Evolutionary conservation across 1,284 basidiomycete species (phyloP).

Genomic region (Cryptococcus sp.): DNA sequence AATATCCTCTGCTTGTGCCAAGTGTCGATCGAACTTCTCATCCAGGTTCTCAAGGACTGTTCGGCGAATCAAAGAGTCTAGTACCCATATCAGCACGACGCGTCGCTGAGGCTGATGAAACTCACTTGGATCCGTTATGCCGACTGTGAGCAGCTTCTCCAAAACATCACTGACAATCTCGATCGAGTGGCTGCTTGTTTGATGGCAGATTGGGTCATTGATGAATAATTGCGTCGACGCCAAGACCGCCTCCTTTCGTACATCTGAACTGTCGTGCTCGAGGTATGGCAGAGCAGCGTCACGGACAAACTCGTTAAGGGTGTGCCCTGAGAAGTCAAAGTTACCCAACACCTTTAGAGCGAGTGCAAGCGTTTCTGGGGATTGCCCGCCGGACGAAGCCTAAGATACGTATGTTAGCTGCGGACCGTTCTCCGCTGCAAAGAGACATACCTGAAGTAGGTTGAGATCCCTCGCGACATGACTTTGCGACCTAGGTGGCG

Average conservation of each 20-base stretch:
- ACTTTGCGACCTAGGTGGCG: conserved; percentile 38
- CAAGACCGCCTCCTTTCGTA: conserved; percentile 85
- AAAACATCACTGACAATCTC: conserved; percentile 98
- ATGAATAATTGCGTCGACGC: conserved; percentile 92
- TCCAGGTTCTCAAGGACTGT: conserved; percentile 86
- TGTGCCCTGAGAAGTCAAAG: conserved; percentile 92
- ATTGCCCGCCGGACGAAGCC: conserved; percentile 56
- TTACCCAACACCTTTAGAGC: conserved; percentile 85
- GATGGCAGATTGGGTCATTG: conserved; percentile 93
- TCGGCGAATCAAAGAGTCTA: conserved; percentile 80
- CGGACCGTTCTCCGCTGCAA: conserved; percentile 22
- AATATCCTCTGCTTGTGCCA: conserved; percentile 98
- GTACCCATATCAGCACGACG: conserved; percentile 3
- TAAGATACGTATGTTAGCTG: conserved; percentile 3
- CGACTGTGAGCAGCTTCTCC: conserved; percentile 94
- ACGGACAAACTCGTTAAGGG: conserved; percentile 94
- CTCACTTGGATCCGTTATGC: conserved; percentile 92
- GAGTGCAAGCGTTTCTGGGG: conserved; percentile 74
- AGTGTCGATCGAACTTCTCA: conserved; percentile 93
- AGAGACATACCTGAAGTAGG: conserved; percentile 58
- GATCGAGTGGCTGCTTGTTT: conserved; percentile 93
- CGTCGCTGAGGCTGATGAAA: not conserved
- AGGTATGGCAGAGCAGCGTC: conserved; percentile 90
- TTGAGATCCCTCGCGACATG: conserved; percentile 63
- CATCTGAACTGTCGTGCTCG: conserved; percentile 87